Evolutionary conservation across 768 basidiomycete species (phyloP).

Genomic region (Rhizopogon rudus): DNA sequence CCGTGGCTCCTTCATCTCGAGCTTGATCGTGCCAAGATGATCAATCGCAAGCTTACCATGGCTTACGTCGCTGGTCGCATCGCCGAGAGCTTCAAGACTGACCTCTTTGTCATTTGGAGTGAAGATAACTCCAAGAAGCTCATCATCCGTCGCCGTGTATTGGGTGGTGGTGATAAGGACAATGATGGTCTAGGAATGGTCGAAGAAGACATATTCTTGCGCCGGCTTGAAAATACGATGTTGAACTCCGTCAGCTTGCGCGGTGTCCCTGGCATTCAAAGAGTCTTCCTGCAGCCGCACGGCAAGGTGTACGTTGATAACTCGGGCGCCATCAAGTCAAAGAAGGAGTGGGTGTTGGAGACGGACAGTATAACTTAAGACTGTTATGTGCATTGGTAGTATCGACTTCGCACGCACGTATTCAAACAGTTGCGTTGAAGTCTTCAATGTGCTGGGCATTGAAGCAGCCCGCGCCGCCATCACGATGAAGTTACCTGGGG

Average conservation of each 20-base stretch:
- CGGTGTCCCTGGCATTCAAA: no score
- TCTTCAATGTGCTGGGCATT: slow-evolving; percentile 41
- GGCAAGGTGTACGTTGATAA: slow-evolving; percentile 57
- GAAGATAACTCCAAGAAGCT: no score
- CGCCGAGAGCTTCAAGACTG: no score
- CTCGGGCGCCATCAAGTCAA: slow-evolving; percentile 58
- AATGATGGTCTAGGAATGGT: no score
- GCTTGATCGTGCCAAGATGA: slow-evolving; percentile 57
- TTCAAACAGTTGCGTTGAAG: slow-evolving; percentile 70
- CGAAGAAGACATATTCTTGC: no score
- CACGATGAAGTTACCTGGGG: slow-evolving; percentile 90
- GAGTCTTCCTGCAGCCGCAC: not conserved
- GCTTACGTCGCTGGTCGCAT: slow-evolving; percentile 91
- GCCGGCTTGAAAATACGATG: no score
- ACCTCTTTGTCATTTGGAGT: no score
- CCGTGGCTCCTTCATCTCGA: no score
- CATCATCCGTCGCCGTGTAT: no score
- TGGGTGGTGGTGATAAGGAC: no score
- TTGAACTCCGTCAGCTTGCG: no score
- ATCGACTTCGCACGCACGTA: slow-evolving; percentile 92
- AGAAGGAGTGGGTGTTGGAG: slow-evolving; percentile 51
- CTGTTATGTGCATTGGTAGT: slow-evolving; percentile 92
- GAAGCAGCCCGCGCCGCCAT: slow-evolving; percentile 95
- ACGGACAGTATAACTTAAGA: slow-evolving; percentile 85
- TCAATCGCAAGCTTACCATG: slow-evolving; percentile 96